phyloP scores from a whole-genome alignment of 352 stramenopile species.

The Globisporangium mamillatum region DNA sequence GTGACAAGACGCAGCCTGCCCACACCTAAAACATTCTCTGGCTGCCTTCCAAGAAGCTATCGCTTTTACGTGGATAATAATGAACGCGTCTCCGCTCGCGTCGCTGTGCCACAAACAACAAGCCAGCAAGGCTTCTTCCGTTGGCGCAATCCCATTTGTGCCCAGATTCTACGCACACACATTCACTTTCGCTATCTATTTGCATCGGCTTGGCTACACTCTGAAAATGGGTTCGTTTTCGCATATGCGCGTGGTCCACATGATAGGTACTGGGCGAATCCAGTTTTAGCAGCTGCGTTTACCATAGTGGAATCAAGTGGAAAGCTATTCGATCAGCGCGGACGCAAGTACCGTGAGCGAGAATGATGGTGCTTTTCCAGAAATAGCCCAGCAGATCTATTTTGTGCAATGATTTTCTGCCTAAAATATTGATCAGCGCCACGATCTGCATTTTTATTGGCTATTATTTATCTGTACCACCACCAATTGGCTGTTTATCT shows the following conservation, averaged over 20 bases:
- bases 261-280: background rate
- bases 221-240: constrained; percentile 9
- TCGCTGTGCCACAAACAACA: too few relatives aligned
- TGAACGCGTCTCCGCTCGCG: background rate
- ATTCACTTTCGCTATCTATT: background rate
- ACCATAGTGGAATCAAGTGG: background rate
- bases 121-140: background rate
- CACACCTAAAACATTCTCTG: too few relatives aligned
- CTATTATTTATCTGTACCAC: background rate
- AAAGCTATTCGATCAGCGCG: constrained; percentile 1
- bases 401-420: background rate
- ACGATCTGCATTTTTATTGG: constrained; percentile 14
- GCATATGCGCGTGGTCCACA: constrained; percentile 11
- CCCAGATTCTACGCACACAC: background rate
- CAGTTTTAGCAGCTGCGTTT: background rate
- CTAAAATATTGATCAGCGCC: background rate
- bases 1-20: too few relatives aligned
- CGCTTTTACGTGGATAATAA: background rate
- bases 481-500: background rate
- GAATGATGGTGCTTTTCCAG: constrained; percentile 8
- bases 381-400: constrained; percentile 1
- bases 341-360: background rate
- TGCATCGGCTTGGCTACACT: constrained; percentile 8
- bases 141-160: constrained; percentile 3
- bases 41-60: too few relatives aligned